Evolutionary conservation across 495 filamentous ascomycete genomes (phyloP), one percentile per base, ranked within the genome.

Genomic region (Copromyces sp.): DNA sequence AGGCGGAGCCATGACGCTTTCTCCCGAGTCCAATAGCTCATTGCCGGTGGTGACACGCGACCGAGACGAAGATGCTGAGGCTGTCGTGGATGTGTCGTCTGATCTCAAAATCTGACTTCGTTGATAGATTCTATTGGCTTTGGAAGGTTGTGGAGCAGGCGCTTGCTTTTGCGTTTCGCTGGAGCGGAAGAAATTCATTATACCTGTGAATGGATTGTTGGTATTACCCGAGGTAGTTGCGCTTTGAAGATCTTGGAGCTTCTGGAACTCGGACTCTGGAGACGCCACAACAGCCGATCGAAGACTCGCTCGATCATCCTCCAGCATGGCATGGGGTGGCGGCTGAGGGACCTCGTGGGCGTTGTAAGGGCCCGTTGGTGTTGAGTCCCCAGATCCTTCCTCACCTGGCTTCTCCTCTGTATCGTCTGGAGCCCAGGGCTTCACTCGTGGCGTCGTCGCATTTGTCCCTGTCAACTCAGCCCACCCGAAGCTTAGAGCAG

Each of bases 401-500:
- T 76, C 72, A 37, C 72, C 73, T 7, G 75, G 71, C 29, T 75
- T 74, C 35, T 68, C 72, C 39, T 79, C 69, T 29, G 29, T 44
- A 53, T 80, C 75, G 8, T 71, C 77, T 5, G 82, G 80, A 6
- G 78, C 74, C 83, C 81, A 83, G 71, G 78, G 76, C 35, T 70
- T 74, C 70, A 77, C 79, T 72, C 79, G 79, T 44, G 78, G 82
- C 39, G 78, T 78, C 12, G 79, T 82, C 17, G 78, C 83, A 80
- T 74, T 95, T 59, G 92, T 88, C 8, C 94, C 94, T 0, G 93
- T 98, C 68, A 99, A 80, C 79, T 99, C 95, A 14, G 92, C 93
- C 93, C 94, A 98, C 1, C 96, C 95, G 89, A 94, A 98, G 72
- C 90, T 92, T 39, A 94, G 93, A 77, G 98, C 90, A 1, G 94